A percentile compares a stretch with the other conserved stretches of the same genome.
phyloP scores from a whole-genome alignment of 1,139 yeast genomes.

The Schwanniomyces etchellsii region DNA sequence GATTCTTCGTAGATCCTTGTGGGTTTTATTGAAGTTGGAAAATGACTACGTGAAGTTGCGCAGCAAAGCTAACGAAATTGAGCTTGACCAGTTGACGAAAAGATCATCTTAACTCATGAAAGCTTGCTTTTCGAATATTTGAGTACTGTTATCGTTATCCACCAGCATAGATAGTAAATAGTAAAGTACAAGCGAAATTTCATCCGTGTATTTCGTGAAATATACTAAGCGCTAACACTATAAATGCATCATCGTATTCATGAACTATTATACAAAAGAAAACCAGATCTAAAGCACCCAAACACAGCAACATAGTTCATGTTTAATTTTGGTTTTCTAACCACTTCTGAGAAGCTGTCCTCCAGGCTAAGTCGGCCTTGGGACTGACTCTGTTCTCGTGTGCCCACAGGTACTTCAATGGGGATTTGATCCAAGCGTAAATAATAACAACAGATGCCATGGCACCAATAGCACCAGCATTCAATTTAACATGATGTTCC shows the following conservation, averaged over 20 bases:
- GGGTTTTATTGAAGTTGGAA: slow-evolving; percentile 84
- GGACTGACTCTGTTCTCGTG: slow-evolving; percentile 43
- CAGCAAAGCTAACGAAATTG: slow-evolving; percentile 1
- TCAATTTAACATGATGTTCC: slow-evolving; percentile 41
- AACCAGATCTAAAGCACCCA: too few species aligned
- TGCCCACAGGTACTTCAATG: slow-evolving; percentile 39
- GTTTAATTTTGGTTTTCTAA: slow-evolving; percentile 22
- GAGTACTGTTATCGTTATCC: too few species aligned
- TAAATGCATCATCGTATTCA: too few species aligned
- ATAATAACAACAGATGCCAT: slow-evolving; percentile 42
- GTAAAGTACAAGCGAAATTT: too few species aligned
- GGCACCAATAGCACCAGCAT: slow-evolving; percentile 37
- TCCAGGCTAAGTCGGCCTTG: slow-evolving; percentile 49
- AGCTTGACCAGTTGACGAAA: too few species aligned
- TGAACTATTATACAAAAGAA: too few species aligned
- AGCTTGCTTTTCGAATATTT: too few species aligned
- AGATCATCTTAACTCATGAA: too few species aligned
- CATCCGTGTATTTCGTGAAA: too few species aligned
- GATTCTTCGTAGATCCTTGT: slow-evolving; percentile 75
- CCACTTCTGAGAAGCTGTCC: slow-evolving; percentile 45
- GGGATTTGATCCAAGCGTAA: slow-evolving; percentile 38
- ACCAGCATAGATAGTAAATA: too few species aligned
- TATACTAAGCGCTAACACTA: too few species aligned
- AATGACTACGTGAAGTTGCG: slow-evolving; percentile 55
- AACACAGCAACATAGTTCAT: too few species aligned